Evolutionary conservation across 805 yeast genomes (phyloP).

Genomic region (Candida tammaniensis): DNA sequence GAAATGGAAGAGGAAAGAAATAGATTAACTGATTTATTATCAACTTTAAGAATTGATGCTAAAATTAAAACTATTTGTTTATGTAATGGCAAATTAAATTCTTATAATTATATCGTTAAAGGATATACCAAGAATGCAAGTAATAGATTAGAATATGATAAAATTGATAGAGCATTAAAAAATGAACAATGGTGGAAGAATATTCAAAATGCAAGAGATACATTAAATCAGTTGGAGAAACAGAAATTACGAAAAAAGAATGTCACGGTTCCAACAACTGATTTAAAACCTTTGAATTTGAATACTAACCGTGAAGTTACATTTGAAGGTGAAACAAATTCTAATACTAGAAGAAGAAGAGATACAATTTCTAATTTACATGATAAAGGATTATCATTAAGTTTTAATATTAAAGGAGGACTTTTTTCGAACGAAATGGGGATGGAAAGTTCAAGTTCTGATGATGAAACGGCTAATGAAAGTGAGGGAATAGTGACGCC

Average conservation of each 20-base stretch:
- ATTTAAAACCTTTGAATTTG: conserved; percentile 10
- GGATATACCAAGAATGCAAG: conserved; percentile 48
- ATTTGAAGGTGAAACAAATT: background rate
- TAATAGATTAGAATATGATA: conserved; percentile 28
- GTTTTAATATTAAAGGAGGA: conserved; percentile 64
- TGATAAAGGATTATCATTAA: conserved; percentile 62
- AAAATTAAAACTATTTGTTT: conserved; percentile 73
- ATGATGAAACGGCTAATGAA: conserved; percentile 16
- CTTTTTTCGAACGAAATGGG: conserved; percentile 17
- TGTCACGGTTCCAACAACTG: conserved; percentile 1
- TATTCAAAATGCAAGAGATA: conserved; percentile 54
- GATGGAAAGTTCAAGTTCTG: conserved; percentile 24
- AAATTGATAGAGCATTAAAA: conserved; percentile 49
- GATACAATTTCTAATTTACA: conserved; percentile 65
- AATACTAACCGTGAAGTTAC: conserved; percentile 3
- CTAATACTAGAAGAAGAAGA: conserved; percentile 29
- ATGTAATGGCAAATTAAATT: conserved; percentile 49
- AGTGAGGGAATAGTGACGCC: too few relatives aligned
- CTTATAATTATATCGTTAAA: conserved; percentile 74
- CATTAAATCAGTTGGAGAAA: conserved; percentile 31
- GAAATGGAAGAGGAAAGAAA: conserved; percentile 71
- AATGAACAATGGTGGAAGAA: conserved; percentile 88
- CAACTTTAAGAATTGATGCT: conserved; percentile 81
- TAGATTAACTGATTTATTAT: conserved; percentile 62
- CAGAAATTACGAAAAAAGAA: conserved; percentile 16